These are phyloP conservation scores for Leptodontidium sp. DNA, from an alignment of 2,329 filamentous ascomycete genomes.

Conservation along the genomic window DNA sequence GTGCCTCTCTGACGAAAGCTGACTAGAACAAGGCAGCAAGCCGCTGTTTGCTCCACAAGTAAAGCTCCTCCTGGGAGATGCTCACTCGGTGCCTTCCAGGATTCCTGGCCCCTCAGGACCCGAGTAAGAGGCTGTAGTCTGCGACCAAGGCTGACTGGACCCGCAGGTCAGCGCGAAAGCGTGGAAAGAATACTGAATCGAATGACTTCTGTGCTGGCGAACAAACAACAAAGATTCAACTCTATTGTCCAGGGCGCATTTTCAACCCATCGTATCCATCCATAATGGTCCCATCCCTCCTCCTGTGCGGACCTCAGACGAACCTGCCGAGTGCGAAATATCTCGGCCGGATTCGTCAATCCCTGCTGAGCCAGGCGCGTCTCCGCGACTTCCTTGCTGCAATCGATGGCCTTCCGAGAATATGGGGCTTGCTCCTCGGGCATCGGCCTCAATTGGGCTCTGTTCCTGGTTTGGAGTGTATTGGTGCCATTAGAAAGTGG, in stretches of 20 bases:
- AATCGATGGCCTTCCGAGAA: neutral
- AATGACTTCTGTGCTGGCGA: neutral
- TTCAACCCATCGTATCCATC: constrained; percentile 4
- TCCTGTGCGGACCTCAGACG: constrained; percentile 4
- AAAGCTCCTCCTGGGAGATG: neutral
- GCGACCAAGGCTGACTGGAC: neutral
- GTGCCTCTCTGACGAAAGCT: neutral
- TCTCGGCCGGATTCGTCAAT: neutral
- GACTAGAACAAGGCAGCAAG: constrained; percentile 2
- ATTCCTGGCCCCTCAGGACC: constrained; percentile 1
- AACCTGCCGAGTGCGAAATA: constrained; percentile 1
- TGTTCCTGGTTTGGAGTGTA: constrained; percentile 4
- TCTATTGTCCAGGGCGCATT: neutral
- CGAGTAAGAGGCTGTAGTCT: constrained; percentile 2
- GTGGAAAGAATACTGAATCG: constrained; percentile 1
- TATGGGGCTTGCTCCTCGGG: constrained; percentile 1
- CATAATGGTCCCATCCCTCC: neutral
- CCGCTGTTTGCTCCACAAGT: neutral
- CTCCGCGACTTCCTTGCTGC: neutral
- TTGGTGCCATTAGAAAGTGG: constrained; percentile 3
- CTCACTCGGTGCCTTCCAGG: constrained; percentile 1
- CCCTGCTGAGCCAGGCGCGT: neutral
- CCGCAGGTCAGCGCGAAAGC: constrained; percentile 1
- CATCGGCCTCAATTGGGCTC: constrained; percentile 1
- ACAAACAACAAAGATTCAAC: constrained; percentile 2